These are phyloP conservation scores for Pseudodiploospora longispora DNA, from an alignment of 2,329 filamentous ascomycete species.

Conservation along the genomic window DNA sequence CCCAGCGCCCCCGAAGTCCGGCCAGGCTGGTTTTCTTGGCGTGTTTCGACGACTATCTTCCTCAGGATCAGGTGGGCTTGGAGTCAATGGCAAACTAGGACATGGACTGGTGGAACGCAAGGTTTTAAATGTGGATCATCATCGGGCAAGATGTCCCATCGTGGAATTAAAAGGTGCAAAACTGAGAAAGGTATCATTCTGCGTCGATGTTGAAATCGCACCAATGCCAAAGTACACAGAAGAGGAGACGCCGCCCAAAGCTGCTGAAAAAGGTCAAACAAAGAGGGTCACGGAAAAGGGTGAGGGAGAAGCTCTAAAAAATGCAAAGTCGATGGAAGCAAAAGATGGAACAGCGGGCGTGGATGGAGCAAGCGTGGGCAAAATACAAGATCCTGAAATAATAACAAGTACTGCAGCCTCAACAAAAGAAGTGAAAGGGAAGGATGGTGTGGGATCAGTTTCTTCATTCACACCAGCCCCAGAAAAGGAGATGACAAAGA, in stretches of 20 bases:
- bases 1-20: constrained; percentile 63
- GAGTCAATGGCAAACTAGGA: constrained; percentile 19
- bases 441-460: constrained; percentile 12
- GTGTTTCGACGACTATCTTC: constrained; percentile 79
- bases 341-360: constrained; percentile 29
- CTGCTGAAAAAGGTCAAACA: constrained; percentile 46
- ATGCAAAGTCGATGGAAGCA: constrained; percentile 51
- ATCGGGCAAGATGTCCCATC: constrained; percentile 71
- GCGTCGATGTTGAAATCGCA: constrained; percentile 94
- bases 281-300: constrained; percentile 59
- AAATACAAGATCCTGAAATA: constrained; percentile 33
- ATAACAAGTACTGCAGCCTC: constrained; percentile 17
- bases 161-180: constrained; percentile 73
- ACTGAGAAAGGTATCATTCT: constrained; percentile 83
- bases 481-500: constrained; percentile 47
- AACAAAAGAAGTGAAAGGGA: constrained; percentile 15
- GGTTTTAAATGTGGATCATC: constrained; percentile 76
- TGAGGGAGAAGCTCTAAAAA: constrained; percentile 67
- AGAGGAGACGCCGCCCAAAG: constrained; percentile 35
- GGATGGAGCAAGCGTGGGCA: constrained; percentile 32
- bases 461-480: constrained; percentile 12
- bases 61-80: constrained; percentile 35
- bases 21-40: constrained; percentile 65
- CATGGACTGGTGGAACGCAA: constrained; percentile 72
- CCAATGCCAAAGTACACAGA: constrained; percentile 74